A percentile compares a stretch with the other conserved stretches of the same genome.
Conservation (phyloP, 352 stramenopile species). For the Globisporangium viniferum region DNA sequence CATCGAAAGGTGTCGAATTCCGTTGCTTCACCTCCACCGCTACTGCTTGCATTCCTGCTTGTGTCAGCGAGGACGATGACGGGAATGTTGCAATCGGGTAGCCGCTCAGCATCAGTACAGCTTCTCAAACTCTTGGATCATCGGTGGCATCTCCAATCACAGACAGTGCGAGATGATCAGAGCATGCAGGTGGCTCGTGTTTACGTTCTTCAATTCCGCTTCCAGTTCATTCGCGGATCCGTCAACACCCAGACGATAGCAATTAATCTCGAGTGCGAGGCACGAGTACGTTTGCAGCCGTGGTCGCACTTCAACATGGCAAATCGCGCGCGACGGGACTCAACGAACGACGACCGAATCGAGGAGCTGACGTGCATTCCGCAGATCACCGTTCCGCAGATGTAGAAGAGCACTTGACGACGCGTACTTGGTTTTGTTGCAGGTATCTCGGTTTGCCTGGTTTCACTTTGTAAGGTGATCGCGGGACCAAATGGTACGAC, state of each 20-base stretch:
- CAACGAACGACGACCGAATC: not conserved
- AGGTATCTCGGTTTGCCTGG: not conserved
- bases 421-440: not conserved
- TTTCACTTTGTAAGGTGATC: not conserved
- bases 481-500: not conserved
- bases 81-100: not conserved
- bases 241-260: constrained; percentile 14
- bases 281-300: constrained; percentile 34
- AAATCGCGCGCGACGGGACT: not conserved
- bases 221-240: constrained; percentile 2
- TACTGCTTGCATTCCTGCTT: not conserved
- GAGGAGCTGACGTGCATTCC: not conserved
- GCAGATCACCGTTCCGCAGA: not conserved
- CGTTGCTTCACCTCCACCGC: no score
- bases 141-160: constrained; percentile 10
- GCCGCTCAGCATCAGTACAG: constrained; percentile 5
- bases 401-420: not conserved
- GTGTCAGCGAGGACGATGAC: not conserved
- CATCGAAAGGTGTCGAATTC: not conserved
- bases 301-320: constrained; percentile 19
- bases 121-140: constrained; percentile 20
- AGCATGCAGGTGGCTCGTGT: not conserved
- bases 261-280: constrained; percentile 20
- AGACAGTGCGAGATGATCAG: constrained; percentile 26
- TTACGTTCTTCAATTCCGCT: constrained; percentile 10